phyloP scores from a whole-genome alignment of 2,329 filamentous ascomycete species.

The Reticulascus tulasneorum region DNA sequence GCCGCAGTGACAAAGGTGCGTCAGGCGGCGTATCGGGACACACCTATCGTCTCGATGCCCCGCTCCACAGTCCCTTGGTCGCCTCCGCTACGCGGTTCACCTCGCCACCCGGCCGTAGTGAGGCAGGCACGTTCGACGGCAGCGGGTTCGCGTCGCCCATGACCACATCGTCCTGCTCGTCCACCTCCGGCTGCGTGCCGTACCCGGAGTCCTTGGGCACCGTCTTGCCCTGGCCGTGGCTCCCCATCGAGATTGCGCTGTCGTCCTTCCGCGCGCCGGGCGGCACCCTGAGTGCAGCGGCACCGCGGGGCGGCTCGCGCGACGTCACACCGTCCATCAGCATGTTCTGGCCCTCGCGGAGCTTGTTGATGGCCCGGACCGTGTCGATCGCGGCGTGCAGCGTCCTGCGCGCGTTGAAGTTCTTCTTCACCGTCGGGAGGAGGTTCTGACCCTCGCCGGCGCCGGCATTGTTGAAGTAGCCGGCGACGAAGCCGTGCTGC shows the following conservation, averaged over 20 bases:
- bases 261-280: conserved; percentile 36
- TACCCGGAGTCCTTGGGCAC: conserved; percentile 44
- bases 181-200: conserved; percentile 33
- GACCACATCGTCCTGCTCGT: conserved; percentile 35
- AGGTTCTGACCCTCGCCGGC: conserved; percentile 55
- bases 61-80: conserved; percentile 58
- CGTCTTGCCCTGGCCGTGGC: conserved; percentile 14
- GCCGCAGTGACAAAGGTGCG: no score
- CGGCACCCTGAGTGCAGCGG: conserved; percentile 17
- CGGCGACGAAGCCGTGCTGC: conserved; percentile 61
- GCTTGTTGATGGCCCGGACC: conserved; percentile 67
- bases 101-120: conserved; percentile 50
- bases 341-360: conserved; percentile 58
- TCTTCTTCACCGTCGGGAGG: conserved; percentile 67
- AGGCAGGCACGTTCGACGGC: conserved; percentile 38
- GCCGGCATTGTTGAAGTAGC: conserved; percentile 42
- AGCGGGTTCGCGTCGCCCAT: conserved; percentile 42
- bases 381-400: conserved; percentile 69
- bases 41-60: conserved; percentile 11
- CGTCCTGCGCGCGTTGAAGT: conserved; percentile 67
- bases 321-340: conserved; percentile 60
- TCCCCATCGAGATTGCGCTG: conserved; percentile 37
- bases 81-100: conserved; percentile 59
- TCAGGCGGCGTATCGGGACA: no score
- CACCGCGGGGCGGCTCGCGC: conserved; percentile 43